phyloP scores from a whole-genome alignment of 768 basidiomycete genomes.

The Tricholoma flavovirens region DNA sequence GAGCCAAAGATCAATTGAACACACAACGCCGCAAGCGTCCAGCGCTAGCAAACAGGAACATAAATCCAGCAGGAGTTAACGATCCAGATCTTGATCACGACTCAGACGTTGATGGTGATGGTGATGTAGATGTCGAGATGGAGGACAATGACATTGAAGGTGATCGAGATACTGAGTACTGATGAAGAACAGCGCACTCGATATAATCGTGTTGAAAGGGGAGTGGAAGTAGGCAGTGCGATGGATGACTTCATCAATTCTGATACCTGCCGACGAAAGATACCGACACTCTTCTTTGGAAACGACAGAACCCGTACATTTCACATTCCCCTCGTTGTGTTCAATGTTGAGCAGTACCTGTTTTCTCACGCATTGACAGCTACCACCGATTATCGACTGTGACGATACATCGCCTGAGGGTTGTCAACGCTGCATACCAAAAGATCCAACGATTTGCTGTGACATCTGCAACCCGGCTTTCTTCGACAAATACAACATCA shows the following conservation, averaged over 20 bases:
- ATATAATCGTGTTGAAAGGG: not conserved
- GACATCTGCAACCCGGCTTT: slow-evolving; percentile 3
- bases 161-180: not conserved
- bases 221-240: slow-evolving; percentile 3
- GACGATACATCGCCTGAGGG: not conserved
- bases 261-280: not conserved
- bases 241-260: slow-evolving; percentile 6
- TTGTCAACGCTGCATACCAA: not conserved
- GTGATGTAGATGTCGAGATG: not conserved
- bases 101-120: not conserved
- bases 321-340: not conserved
- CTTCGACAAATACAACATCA: not conserved
- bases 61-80: not conserved
- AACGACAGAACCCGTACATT: not conserved
- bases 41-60: not conserved
- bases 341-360: not conserved
- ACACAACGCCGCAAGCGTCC: not conserved
- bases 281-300: not conserved
- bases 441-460: not conserved
- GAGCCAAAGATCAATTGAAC: not conserved
- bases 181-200: not conserved
- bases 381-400: not conserved
- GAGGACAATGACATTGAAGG: not conserved
- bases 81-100: not conserved
- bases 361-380: slow-evolving; percentile 2